phyloP scores from a whole-genome alignment of 139 green algal species.

The Nannochloris sp. region DNA sequence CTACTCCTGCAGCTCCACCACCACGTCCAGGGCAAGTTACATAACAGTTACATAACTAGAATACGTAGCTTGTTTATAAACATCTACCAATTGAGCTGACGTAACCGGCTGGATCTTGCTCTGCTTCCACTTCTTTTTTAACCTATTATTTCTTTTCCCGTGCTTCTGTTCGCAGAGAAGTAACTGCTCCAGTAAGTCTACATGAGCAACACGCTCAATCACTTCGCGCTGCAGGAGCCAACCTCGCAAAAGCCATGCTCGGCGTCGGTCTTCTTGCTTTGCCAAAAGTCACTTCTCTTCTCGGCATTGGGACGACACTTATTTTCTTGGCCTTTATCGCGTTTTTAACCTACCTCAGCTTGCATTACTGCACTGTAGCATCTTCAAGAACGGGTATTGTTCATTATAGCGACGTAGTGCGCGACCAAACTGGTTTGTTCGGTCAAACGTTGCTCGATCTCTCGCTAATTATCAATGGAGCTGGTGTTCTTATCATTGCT shows the following conservation, averaged over 20 bases:
- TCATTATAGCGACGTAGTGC: slow-evolving; percentile 21
- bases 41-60: neutral
- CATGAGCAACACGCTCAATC: slow-evolving; percentile 5
- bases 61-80: neutral
- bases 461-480: slow-evolving; percentile 11
- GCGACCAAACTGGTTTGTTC: slow-evolving; percentile 3
- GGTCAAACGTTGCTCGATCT: slow-evolving; percentile 16
- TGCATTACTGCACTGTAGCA: slow-evolving; percentile 14
- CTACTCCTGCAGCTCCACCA: neutral
- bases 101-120: no score
- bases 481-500: slow-evolving; percentile 9
- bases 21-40: neutral
- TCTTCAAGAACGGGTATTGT: slow-evolving; percentile 6
- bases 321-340: slow-evolving; percentile 11
- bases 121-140: neutral
- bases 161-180: neutral
- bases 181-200: neutral
- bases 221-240: slow-evolving; percentile 5
- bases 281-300: slow-evolving; percentile 4
- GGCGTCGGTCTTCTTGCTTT: slow-evolving; percentile 19
- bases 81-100: no score
- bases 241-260: slow-evolving; percentile 19
- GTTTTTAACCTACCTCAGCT: neutral
- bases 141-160: neutral
- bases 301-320: neutral